phyloP scores from a whole-genome alignment of 179 eudicot species.

The Camellia oleifera region DNA sequence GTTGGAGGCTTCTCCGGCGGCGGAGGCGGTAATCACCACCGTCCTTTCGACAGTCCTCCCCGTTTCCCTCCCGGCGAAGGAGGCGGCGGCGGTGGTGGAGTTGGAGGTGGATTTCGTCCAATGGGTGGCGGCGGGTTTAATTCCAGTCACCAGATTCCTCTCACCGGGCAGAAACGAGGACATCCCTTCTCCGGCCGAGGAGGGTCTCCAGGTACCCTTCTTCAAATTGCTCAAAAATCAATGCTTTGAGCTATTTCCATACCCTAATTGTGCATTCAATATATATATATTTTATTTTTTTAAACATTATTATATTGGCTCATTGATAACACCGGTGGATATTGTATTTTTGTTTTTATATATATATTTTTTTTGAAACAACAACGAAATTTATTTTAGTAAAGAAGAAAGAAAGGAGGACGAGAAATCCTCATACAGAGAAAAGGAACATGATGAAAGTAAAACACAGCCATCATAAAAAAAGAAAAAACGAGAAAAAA shows the following conservation, averaged over 20 bases:
- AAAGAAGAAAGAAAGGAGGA: no score
- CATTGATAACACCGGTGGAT: no score
- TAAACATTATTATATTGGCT: no score
- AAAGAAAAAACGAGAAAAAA: no score
- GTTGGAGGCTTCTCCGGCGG: not conserved
- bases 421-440: no score
- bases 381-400: no score
- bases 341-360: no score
- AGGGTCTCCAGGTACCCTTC: constrained; percentile 57
- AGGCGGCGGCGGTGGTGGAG: not conserved
- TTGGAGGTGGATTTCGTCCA: constrained; percentile 30
- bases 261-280: not conserved
- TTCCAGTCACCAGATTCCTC: constrained; percentile 19
- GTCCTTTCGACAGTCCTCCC: constrained; percentile 51
- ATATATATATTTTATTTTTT: no score
- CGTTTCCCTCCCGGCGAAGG: constrained; percentile 30
- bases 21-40: constrained; percentile 20
- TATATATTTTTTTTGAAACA: no score
- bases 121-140: constrained; percentile 26
- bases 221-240: not conserved
- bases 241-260: not conserved
- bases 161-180: constrained; percentile 72
- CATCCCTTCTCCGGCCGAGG: constrained; percentile 45
- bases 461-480: no score
- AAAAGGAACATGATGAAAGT: no score